Conservation (phyloP, 73 alveolate species). For the Paramecium octaurelia region DNA sequence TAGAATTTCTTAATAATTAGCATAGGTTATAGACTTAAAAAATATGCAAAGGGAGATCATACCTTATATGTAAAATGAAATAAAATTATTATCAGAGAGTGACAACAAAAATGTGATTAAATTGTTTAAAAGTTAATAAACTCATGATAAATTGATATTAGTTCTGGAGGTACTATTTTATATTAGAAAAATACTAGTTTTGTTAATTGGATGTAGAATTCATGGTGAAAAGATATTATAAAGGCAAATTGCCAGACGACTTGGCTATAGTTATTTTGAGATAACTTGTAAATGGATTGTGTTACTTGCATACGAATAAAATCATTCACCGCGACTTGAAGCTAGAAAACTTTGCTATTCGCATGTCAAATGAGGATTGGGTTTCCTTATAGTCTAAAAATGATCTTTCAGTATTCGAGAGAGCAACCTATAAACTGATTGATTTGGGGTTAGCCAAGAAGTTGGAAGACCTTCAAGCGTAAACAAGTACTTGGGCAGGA, state of each 20-base stretch:
- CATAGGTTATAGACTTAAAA: neutral
- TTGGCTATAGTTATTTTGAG: neutral
- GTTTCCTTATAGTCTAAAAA: neutral
- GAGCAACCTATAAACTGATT: constrained; percentile 17
- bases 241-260: neutral
- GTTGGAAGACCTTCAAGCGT: neutral
- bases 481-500: constrained; percentile 42
- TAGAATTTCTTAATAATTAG: neutral
- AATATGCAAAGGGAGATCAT: neutral
- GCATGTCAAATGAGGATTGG: neutral
- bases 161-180: neutral
- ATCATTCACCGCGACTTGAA: constrained; percentile 31
- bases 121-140: neutral
- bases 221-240: neutral
- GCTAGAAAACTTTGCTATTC: constrained; percentile 35
- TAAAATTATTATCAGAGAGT: neutral
- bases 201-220: neutral
- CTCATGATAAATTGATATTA: neutral
- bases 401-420: neutral
- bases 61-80: constrained; percentile 8
- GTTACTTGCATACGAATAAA: neutral
- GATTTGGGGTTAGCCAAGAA: constrained; percentile 40
- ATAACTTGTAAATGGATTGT: constrained; percentile 6
- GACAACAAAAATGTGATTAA: neutral
- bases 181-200: neutral